Evolutionary conservation across 352 stramenopile genomes (phyloP).

Genomic region (Hyaloperonospora arabidopsidis): DNA sequence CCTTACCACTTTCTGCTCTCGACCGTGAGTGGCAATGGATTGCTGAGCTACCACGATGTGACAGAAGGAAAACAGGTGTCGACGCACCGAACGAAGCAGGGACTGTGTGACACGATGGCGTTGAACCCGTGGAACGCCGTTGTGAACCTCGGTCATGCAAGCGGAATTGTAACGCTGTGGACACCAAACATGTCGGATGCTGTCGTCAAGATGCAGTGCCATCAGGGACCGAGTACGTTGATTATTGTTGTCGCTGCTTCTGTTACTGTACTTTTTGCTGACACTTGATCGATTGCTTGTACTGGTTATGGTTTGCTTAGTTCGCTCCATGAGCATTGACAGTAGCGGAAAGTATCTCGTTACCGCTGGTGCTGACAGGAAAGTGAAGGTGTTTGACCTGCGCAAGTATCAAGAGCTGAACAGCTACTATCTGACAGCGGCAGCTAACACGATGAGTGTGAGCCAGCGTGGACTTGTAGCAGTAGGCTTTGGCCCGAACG

Average conservation of each 20-base stretch:
- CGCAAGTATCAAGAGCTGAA: constrained; percentile 94
- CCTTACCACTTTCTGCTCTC: constrained; percentile 98
- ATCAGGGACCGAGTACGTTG: constrained; percentile 89
- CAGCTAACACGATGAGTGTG: constrained; percentile 90
- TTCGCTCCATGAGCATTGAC: constrained; percentile 90
- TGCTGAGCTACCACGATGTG: constrained; percentile 95
- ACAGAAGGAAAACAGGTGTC: constrained; percentile 91
- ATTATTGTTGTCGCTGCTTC: background rate
- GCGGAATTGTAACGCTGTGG: constrained; percentile 98
- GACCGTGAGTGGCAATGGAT: constrained; percentile 85
- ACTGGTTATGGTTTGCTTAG: constrained; percentile 25
- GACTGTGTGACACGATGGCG: constrained; percentile 87
- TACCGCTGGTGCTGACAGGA: constrained; percentile 90
- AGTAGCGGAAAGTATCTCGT: constrained; percentile 92
- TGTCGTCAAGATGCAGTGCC: constrained; percentile 96
- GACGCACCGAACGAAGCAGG: constrained; percentile 88
- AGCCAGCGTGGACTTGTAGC: constrained; percentile 93
- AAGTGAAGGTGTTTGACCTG: constrained; percentile 97
- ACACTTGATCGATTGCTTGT: constrained; percentile 7
- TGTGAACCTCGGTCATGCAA: constrained; percentile 93
- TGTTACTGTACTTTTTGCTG: constrained; percentile 3
- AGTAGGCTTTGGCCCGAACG: constrained; percentile 87
- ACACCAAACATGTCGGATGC: constrained; percentile 89
- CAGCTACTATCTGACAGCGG: constrained; percentile 86
- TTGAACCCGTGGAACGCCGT: constrained; percentile 97